Base-by-base conservation (phyloP, 1,139 yeast species). In the Suzukiozyma palmioleophila region DNA sequence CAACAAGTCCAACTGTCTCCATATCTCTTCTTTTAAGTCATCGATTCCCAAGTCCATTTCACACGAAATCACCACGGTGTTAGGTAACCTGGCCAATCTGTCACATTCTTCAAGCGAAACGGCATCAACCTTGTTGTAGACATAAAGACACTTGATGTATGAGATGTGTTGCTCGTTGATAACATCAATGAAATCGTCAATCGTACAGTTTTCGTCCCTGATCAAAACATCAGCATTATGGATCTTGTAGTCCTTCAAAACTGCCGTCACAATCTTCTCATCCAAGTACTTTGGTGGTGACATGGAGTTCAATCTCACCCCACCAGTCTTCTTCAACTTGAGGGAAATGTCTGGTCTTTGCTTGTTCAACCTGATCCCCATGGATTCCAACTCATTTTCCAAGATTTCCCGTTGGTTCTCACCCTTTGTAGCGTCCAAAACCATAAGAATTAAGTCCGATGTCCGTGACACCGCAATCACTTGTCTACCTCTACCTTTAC, bases 401-500 rank as follows among this genome's bases (percentile, higher is more conserved):
- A 92, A 71, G 42, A 90, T 85, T 53, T 75, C 80, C 48, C 97
- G 73, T 60, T 92, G 98, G 51, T 90, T 89, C 29, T 80, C 81
- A 31, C 95, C 86, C 61, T 92, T 92, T 3, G 97, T 90, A 3
- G 97, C 97, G 64, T 92, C 98, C 50, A 92, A 66, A 39, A 92
- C 92, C 95, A 92, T 92, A 57, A 92, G 67, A 47, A 92, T 83
- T 57, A 92, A 69, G 57, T 92, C 97, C 0, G 97, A 89, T 0
- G 98, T 92, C 61, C 94, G 82, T 0, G 97, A 96, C 1, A 96
- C 94, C 1, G 97, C 86, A 50, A 92, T 90, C 33, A 92, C 98
- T 59, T 92, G 97, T 52, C 96, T 75, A 44, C 98, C 98, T 62
- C 98, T 79, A 54, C 98, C 98, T 60, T 90, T 89, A 54, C 98